phyloP scores from a whole-genome alignment of 768 basidiomycete species.

The Podaxis sp. region DNA sequence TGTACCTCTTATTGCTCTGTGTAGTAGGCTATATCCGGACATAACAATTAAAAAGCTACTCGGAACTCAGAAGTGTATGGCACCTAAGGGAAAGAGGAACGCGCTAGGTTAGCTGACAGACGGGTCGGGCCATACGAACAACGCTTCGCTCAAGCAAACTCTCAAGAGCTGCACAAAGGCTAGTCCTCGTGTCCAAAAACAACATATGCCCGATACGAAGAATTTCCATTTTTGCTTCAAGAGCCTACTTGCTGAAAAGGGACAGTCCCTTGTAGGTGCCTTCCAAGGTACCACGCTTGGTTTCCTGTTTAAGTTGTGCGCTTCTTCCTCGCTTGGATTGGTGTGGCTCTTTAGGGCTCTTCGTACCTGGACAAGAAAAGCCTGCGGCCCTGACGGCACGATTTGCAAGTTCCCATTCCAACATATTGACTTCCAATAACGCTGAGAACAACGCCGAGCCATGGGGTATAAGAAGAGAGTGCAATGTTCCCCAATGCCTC shows the following conservation, averaged over 20 bases:
- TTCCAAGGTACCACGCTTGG: background rate
- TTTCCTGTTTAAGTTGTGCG: background rate
- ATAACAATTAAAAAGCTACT: background rate
- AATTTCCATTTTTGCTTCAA: background rate
- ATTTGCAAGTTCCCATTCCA: background rate
- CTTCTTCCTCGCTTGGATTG: background rate
- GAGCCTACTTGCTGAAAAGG: background rate
- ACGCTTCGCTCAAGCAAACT: background rate
- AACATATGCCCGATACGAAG: constrained; percentile 1
- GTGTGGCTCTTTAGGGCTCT: background rate
- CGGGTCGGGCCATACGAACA: too few species aligned
- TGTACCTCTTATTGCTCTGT: background rate
- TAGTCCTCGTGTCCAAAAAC: background rate
- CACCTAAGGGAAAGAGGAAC: background rate
- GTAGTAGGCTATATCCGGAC: background rate
- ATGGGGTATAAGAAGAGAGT: background rate
- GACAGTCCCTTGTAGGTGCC: constrained; percentile 3
- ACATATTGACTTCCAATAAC: background rate
- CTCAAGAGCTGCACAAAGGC: background rate
- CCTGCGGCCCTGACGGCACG: background rate
- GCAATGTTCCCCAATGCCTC: background rate
- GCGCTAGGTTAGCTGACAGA: too few species aligned
- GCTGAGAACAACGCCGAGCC: background rate
- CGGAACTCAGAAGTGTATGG: background rate
- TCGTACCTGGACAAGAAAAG: background rate